Conservation (phyloP, 345 rosid species). For the Isatis tinctoria region DNA sequence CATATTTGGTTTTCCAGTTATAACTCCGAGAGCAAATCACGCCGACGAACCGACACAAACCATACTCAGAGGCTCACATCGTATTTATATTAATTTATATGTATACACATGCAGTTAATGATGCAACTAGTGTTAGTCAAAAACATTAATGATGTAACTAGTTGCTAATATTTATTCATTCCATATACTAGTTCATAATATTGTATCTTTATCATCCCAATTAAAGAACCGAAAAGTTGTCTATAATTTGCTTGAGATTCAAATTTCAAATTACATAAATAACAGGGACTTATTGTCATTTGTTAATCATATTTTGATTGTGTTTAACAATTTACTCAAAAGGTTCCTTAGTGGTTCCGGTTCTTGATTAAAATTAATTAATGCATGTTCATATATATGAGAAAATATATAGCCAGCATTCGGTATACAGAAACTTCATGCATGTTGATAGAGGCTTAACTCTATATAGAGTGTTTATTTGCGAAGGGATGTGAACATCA, state of each 20-base stretch:
- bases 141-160: too few relatives aligned
- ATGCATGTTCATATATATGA: not conserved
- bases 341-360: not conserved
- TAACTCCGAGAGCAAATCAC: conserved; percentile 13
- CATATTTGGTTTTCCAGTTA: not conserved
- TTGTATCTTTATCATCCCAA: not conserved
- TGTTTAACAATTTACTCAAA: not conserved
- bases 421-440: not conserved
- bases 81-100: not conserved
- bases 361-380: not conserved
- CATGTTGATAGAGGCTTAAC: not conserved
- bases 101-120: conserved; percentile 3
- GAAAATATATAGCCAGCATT: not conserved
- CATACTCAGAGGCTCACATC: not conserved
- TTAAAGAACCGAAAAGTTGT: conserved; percentile 10
- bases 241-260: not conserved
- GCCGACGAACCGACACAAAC: conserved; percentile 14
- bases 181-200: not conserved
- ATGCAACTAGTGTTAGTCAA: conserved; percentile 14
- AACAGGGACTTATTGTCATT: not conserved
- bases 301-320: not conserved
- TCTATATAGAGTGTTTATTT: not conserved
- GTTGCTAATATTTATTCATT: not conserved
- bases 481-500: not conserved
- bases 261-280: not conserved